Percentiles rank a stretch among this genome's conserved stretches.
These are phyloP conservation scores for Marsdenia floribunda DNA, from an alignment of 257 asterid genomes.

Conservation along the genomic window DNA sequence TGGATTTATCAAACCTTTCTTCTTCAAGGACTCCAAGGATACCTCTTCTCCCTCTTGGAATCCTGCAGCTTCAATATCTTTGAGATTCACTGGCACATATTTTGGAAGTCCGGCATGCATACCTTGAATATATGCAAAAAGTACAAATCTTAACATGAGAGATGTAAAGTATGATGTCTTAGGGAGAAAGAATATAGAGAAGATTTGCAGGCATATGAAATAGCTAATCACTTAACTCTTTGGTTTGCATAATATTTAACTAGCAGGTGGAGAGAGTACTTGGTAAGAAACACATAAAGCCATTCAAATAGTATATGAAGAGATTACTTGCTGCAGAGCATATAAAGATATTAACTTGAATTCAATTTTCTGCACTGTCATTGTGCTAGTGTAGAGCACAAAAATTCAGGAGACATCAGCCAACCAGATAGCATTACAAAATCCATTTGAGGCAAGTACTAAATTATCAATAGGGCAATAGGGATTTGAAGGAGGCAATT, in stretches of 20 bases:
- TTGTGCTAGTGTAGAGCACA: not conserved
- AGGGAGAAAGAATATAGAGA: not conserved
- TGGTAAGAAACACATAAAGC: not conserved
- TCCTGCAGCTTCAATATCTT: constrained; percentile 72
- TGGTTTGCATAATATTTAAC: not conserved
- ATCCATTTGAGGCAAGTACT: not conserved
- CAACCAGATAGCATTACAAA: not conserved
- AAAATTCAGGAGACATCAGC: not conserved
- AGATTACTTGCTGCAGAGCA: not conserved
- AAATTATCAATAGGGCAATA: not conserved
- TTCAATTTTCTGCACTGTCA: not conserved
- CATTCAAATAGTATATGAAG: not conserved
- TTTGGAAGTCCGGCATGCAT: constrained; percentile 91
- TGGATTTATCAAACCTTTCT: constrained; percentile 82
- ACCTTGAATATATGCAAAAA: constrained; percentile 35
- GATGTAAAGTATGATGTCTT: not conserved
- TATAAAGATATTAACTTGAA: not conserved
- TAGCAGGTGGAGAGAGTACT: not conserved
- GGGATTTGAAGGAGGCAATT: not conserved
- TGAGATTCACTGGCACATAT: constrained; percentile 81
- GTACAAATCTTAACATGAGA: not conserved
- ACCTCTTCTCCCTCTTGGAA: constrained; percentile 94
- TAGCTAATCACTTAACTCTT: not conserved
- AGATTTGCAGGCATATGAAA: not conserved
- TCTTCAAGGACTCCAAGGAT: constrained; percentile 82